Evolutionary conservation across 2,329 filamentous ascomycete species (phyloP).

Genomic region (Cercospora nicotianae): DNA sequence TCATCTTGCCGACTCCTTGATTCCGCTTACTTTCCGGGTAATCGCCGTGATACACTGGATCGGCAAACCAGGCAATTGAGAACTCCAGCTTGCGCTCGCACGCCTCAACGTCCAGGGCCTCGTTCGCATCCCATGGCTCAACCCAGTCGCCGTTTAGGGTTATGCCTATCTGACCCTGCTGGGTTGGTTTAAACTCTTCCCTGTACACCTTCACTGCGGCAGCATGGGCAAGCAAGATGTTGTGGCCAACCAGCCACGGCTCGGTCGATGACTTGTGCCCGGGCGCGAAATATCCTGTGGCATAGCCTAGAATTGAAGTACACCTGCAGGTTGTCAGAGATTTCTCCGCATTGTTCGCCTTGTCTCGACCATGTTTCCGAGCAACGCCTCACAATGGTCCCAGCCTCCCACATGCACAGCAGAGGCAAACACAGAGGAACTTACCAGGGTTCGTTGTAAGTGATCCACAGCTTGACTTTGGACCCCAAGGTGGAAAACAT

Average conservation of each 20-base stretch:
- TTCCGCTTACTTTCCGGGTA: slow-evolving; percentile 66
- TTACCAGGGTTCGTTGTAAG: slow-evolving; percentile 57
- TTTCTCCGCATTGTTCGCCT: not conserved
- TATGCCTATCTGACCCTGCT: slow-evolving; percentile 79
- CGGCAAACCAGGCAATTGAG: slow-evolving; percentile 82
- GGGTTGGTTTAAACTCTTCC: slow-evolving; percentile 72
- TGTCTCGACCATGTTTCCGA: not conserved
- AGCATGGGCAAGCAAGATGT: slow-evolving; percentile 75
- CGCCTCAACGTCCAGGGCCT: slow-evolving; percentile 73
- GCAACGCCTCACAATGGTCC: not conserved
- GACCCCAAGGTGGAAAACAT: slow-evolving; percentile 71
- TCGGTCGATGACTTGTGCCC: slow-evolving; percentile 76
- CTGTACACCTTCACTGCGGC: slow-evolving; percentile 79
- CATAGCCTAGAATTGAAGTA: slow-evolving; percentile 68
- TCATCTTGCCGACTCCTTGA: slow-evolving; percentile 8
- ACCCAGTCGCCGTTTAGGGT: slow-evolving; percentile 73
- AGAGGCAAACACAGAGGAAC: not conserved
- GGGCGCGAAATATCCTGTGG: slow-evolving; percentile 73
- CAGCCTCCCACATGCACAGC: not conserved
- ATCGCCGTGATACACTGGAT: slow-evolving; percentile 80
- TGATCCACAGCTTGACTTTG: slow-evolving; percentile 74
- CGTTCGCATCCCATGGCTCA: slow-evolving; percentile 78
- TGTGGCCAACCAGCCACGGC: slow-evolving; percentile 81
- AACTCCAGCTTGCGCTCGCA: slow-evolving; percentile 82
- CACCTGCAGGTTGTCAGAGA: slow-evolving; percentile 7